Conservation (phyloP, 441 rosid species). For the Populus hybrid region DNA sequence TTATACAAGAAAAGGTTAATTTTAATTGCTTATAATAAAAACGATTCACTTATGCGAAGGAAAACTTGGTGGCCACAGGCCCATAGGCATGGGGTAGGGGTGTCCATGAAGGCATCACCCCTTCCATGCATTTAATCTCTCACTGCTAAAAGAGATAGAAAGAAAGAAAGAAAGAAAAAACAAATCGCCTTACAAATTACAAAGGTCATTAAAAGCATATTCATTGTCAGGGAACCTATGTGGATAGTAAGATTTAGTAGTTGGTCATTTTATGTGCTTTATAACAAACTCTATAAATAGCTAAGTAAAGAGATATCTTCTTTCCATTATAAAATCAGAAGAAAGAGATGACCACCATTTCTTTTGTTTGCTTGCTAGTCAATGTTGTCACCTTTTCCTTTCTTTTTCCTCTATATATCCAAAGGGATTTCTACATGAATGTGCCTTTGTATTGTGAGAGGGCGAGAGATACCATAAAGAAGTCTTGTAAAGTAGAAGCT, state of each 20-base stretch:
- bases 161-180: neutral
- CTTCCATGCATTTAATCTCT: neutral
- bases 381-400: constrained; percentile 8
- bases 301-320: neutral
- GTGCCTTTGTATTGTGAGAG: neutral
- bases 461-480: constrained; percentile 11
- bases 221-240: too few relatives aligned
- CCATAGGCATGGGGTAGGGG: too few relatives aligned
- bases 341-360: neutral
- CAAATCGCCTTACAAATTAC: neutral
- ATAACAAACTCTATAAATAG: too few relatives aligned
- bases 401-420: neutral
- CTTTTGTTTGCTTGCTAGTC: constrained; percentile 27
- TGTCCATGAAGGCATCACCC: neutral
- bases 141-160: neutral
- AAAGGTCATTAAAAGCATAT: too few relatives aligned
- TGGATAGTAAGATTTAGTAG: too few relatives aligned
- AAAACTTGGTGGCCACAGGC: too few relatives aligned
- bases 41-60: too few relatives aligned
- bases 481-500: constrained; percentile 22
- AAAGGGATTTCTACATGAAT: constrained; percentile 7
- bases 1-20: too few relatives aligned
- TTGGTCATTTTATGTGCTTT: too few relatives aligned
- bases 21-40: too few relatives aligned
- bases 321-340: neutral